These are phyloP conservation scores for Curvularia hawaiiensis DNA, from an alignment of 2,329 filamentous ascomycete species.

Conservation along the genomic window DNA sequence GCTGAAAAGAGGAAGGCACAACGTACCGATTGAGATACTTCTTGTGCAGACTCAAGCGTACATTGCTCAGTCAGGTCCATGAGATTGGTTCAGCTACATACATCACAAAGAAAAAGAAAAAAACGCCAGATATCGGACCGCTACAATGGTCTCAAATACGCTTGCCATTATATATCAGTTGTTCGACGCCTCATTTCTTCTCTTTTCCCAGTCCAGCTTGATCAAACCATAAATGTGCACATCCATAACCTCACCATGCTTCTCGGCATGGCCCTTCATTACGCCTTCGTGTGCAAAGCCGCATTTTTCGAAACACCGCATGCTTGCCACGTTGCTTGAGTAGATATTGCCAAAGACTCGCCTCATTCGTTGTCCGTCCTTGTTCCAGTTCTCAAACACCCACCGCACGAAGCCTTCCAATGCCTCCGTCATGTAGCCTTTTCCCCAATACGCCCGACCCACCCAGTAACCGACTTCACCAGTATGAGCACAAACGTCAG, in stretches of 20 bases:
- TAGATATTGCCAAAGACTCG: conserved; percentile 40
- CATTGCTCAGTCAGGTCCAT: conserved; percentile 30
- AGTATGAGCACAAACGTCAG: conserved; percentile 43
- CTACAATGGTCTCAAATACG: neutral
- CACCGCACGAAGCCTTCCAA: conserved; percentile 44
- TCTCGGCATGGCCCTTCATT: conserved; percentile 41
- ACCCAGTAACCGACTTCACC: conserved; percentile 53
- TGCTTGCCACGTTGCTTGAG: conserved; percentile 44
- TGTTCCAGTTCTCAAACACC: conserved; percentile 37
- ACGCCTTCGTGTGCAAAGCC: conserved; percentile 48
- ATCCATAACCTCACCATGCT: conserved; percentile 42
- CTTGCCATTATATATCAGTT: neutral
- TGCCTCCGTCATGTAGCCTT: conserved; percentile 41
- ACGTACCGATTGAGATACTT: conserved; percentile 34
- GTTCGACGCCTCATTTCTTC: neutral
- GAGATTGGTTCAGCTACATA: conserved; percentile 3
- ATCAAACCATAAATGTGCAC: conserved; percentile 44
- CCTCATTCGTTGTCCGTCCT: conserved; percentile 30
- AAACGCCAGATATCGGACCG: neutral
- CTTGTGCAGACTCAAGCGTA: conserved; percentile 44
- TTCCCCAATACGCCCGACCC: conserved; percentile 44
- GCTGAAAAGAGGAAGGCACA: conserved; percentile 36
- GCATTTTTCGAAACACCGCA: conserved; percentile 44
- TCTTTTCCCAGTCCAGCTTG: conserved; percentile 38
- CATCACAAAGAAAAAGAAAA: no score